A percentile compares a stretch with the other conserved stretches of the same genome.
Evolutionary conservation across 1,139 yeast genomes (phyloP).

Genomic region (Magnusiomyces suaveolens): DNA sequence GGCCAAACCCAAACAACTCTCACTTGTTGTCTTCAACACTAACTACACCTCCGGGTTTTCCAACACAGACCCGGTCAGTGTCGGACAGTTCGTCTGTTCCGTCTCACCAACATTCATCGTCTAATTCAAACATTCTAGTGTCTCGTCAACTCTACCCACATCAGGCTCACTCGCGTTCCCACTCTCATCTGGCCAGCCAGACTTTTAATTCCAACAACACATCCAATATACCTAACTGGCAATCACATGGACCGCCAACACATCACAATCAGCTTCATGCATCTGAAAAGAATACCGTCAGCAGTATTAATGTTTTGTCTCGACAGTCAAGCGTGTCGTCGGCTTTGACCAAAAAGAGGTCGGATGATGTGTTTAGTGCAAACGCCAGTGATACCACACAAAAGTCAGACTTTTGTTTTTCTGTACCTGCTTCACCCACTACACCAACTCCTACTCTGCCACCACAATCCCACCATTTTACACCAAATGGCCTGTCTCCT

Average conservation of each 20-base stretch:
- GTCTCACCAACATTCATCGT: background rate
- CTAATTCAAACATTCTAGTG: background rate
- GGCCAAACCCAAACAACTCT: background rate
- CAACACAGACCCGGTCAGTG: background rate
- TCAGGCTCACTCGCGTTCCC: background rate
- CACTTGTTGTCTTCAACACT: background rate
- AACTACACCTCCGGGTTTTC: background rate
- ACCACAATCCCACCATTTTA: background rate
- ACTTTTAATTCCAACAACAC: background rate
- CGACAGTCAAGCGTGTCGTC: background rate
- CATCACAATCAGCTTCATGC: background rate
- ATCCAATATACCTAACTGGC: constrained; percentile 11
- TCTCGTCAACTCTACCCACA: background rate
- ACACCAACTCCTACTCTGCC: background rate
- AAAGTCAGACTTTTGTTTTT: background rate
- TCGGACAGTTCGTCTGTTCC: background rate
- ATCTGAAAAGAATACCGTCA: background rate
- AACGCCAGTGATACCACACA: background rate
- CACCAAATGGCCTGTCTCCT: background rate
- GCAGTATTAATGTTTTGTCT: background rate
- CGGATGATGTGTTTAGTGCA: background rate
- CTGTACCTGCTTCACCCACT: background rate
- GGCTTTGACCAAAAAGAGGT: background rate
- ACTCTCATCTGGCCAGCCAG: background rate
- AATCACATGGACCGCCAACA: constrained; percentile 7